Base-by-base conservation (phyloP, 2,329 filamentous ascomycete species). In the Ascochyta lentis region DNA sequence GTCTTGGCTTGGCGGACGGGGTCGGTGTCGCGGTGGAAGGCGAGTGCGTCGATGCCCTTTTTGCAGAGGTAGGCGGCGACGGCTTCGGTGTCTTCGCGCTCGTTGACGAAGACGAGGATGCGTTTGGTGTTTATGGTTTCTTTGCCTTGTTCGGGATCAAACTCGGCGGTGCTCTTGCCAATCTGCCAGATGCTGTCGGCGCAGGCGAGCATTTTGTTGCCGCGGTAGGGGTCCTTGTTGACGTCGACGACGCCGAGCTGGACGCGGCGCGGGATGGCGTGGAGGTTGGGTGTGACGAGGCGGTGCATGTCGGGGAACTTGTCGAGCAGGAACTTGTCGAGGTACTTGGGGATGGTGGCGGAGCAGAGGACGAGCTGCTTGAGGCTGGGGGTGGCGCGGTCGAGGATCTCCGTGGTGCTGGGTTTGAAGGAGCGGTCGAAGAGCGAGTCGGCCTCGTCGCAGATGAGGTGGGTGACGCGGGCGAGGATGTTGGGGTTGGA, bases 361-460 rank as follows among this genome's bases (percentile, higher is more conserved):
- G 94, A 98, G 80, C 95, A 99, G 61, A 98, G 86, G 42, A 99
- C 83, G 23, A 99, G 83, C 72, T 96, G 91, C 70, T 91, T 86
- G 42, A 98, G 79, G 0, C 92, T 95, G 0, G 94, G 92, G 6
- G 87, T 84, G 1, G 89, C 86, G 55, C 90, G 89, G 69, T 96
- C 91, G 61, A 99, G 84, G 63, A 99, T 91, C 51, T 86, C 84
- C 10, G 86, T 89, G 0, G 95, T 98, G 23, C 89, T 87, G 1
- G 91, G 88, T 4, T 90, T 85, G 79, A 99, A 99, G 56, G 92
- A 96, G 54, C 92, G 90, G 77, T 99, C 96, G 64, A 99, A 86
- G 9, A 99, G 86, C 4, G 93, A 97, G 77, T 99, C 95, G 1
- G 96, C 96, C 80, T 99, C 96, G 72, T 99, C 96, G 44, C 96